A percentile compares a stretch with the other conserved stretches of the same genome.
These are phyloP conservation scores for Hypoxylon sp. DNA, from an alignment of 2,329 filamentous ascomycete genomes.

Conservation along the genomic window DNA sequence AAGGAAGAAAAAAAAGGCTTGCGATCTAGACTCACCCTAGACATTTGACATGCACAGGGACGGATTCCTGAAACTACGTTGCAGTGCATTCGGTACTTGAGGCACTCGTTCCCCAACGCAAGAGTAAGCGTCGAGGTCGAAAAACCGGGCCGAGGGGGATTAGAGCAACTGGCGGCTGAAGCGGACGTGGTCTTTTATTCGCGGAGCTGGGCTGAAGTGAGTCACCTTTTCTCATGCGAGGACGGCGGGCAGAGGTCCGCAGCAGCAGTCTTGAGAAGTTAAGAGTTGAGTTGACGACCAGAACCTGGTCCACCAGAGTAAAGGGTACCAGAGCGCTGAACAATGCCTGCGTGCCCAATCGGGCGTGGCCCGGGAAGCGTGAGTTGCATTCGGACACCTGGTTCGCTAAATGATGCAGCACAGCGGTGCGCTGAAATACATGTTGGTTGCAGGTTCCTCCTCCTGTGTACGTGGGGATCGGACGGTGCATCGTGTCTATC, in stretches of 20 bases:
- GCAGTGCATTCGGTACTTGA: slow-evolving; percentile 69
- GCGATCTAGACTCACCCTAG: slow-evolving; percentile 41
- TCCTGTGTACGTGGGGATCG: slow-evolving; percentile 61
- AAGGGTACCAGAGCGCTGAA: slow-evolving; percentile 49
- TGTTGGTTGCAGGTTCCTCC: slow-evolving; percentile 52
- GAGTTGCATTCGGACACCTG: slow-evolving; percentile 46
- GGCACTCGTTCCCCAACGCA: slow-evolving; percentile 57
- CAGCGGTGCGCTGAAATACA: slow-evolving; percentile 46
- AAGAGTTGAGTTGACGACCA: slow-evolving; percentile 31
- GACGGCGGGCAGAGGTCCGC: slow-evolving; percentile 17
- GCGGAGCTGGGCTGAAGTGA: slow-evolving; percentile 76
- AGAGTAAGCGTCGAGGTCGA: slow-evolving; percentile 78
- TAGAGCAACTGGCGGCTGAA: slow-evolving; percentile 69
- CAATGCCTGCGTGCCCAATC: slow-evolving; percentile 51
- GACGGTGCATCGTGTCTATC: slow-evolving; percentile 61
- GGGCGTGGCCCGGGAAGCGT: slow-evolving; percentile 51
- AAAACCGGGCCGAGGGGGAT: slow-evolving; percentile 72
- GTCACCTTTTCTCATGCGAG: slow-evolving; percentile 43
- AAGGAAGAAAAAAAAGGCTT: slow-evolving; percentile 8
- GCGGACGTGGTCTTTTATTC: slow-evolving; percentile 83
- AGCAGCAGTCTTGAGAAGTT: slow-evolving; percentile 5
- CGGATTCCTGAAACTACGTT: slow-evolving; percentile 72
- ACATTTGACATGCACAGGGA: slow-evolving; percentile 60
- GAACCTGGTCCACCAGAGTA: slow-evolving; percentile 45
- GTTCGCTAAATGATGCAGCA: slow-evolving; percentile 43